Conservation (phyloP, 352 stramenopile genomes). For the Globisporangium cystogenes region DNA sequence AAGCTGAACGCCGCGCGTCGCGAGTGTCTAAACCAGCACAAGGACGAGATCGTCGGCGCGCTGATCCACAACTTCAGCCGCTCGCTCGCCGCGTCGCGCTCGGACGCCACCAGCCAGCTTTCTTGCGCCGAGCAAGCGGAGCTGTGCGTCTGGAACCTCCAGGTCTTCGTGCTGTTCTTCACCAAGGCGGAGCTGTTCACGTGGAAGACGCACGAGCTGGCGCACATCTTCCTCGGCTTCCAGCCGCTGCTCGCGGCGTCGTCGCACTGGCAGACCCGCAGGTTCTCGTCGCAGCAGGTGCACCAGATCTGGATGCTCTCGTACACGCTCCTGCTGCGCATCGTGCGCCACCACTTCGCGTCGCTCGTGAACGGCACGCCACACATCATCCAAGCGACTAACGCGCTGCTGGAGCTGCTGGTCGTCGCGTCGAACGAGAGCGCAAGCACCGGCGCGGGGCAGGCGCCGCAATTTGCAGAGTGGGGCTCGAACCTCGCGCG, state of each 20-base stretch:
- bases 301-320: slow-evolving; percentile 73
- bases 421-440: slow-evolving; percentile 15
- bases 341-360: slow-evolving; percentile 72
- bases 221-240: slow-evolving; percentile 63
- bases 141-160: slow-evolving; percentile 46
- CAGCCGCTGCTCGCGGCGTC: slow-evolving; percentile 39
- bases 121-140: slow-evolving; percentile 5
- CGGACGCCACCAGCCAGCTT: background rate
- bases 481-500: slow-evolving; percentile 84
- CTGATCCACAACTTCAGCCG: slow-evolving; percentile 42
- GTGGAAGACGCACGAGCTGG: slow-evolving; percentile 68
- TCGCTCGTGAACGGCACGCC: slow-evolving; percentile 61
- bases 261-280: slow-evolving; percentile 16
- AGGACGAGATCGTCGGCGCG: slow-evolving; percentile 36
- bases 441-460: background rate
- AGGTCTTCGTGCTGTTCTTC: slow-evolving; percentile 61
- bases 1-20: slow-evolving; percentile 50
- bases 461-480: slow-evolving; percentile 22
- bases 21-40: slow-evolving; percentile 41
- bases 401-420: slow-evolving; percentile 64
- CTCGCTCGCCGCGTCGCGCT: slow-evolving; percentile 15
- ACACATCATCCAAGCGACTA: slow-evolving; percentile 62
- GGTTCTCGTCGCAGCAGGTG: slow-evolving; percentile 29
- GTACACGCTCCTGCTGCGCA: slow-evolving; percentile 70
- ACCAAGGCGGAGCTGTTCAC: slow-evolving; percentile 77